A percentile compares a stretch with the other conserved stretches of the same genome.
These are phyloP conservation scores for Clathrus columnatus DNA, from an alignment of 768 basidiomycete species.

Conservation along the genomic window DNA sequence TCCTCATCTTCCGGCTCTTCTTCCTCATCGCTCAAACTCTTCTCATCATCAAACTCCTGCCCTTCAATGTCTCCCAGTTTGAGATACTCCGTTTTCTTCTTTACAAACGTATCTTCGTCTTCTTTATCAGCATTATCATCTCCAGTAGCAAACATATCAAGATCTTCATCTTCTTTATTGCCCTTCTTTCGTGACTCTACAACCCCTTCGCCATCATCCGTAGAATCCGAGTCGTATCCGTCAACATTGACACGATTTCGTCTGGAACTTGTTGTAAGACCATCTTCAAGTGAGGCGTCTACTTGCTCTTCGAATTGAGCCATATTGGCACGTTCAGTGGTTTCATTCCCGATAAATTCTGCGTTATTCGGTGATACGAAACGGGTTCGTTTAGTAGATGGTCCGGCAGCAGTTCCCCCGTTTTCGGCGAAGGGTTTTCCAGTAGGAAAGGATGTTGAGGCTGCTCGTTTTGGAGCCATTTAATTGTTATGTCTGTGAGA, in stretches of 20 bases:
- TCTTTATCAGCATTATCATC: conserved; percentile 42
- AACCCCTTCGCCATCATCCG: conserved; percentile 91
- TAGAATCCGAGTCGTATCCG: conserved; percentile 91
- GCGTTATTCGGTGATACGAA: conserved; percentile 6
- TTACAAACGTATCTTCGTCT: conserved; percentile 25
- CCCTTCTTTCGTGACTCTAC: conserved; percentile 61
- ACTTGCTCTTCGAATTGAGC: conserved; percentile 62
- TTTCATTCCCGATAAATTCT: not conserved
- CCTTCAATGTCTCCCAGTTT: conserved; percentile 94
- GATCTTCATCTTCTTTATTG: conserved; percentile 36
- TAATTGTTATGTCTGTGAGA: no score
- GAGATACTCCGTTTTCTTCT: conserved; percentile 60
- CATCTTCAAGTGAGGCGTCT: conserved; percentile 61
- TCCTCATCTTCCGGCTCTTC: conserved; percentile 68
- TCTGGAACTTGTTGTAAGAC: conserved; percentile 54
- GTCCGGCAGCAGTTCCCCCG: not conserved
- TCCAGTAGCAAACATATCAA: conserved; percentile 72
- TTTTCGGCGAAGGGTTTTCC: not conserved
- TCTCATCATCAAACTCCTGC: conserved; percentile 64
- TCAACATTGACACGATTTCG: conserved; percentile 59
- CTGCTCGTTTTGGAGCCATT: conserved; percentile 9
- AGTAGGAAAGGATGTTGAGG: not conserved
- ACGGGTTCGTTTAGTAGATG: conserved; percentile 11
- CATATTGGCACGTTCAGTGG: conserved; percentile 44
- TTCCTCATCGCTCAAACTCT: conserved; percentile 33